Conservation (phyloP, 192 early-diverging fungal species). For the Rhizoclosmatium globosum region DNA sequence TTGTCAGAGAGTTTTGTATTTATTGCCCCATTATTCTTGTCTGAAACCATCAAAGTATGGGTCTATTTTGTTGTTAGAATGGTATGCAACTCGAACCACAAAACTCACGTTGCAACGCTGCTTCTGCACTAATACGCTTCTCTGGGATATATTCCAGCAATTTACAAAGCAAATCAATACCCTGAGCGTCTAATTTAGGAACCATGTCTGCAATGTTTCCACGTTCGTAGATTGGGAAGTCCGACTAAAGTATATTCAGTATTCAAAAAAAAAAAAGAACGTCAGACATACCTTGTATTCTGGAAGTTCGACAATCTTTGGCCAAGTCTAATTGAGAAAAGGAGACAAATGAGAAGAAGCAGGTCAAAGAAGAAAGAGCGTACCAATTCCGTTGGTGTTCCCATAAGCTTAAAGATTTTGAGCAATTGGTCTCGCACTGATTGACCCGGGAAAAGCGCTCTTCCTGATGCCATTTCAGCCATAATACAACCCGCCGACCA, state of each 20-base stretch:
- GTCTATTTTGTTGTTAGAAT: neutral
- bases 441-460: slow-evolving; percentile 90
- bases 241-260: slow-evolving; percentile 54
- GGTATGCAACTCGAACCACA: neutral
- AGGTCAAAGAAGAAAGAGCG: neutral
- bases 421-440: slow-evolving; percentile 88
- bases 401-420: slow-evolving; percentile 88
- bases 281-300: slow-evolving; percentile 78
- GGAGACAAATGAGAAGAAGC: neutral
- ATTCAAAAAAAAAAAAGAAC: slow-evolving; percentile 2
- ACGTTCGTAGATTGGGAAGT: slow-evolving; percentile 79
- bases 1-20: neutral
- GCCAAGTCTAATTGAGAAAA: slow-evolving; percentile 73
- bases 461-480: slow-evolving; percentile 60
- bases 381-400: slow-evolving; percentile 76
- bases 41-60: slow-evolving; percentile 34
- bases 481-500: slow-evolving; percentile 97
- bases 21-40: neutral
- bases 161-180: slow-evolving; percentile 84
- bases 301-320: slow-evolving; percentile 82
- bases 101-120: slow-evolving; percentile 69
- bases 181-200: slow-evolving; percentile 83
- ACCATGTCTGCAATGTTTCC: slow-evolving; percentile 77
- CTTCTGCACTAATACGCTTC: slow-evolving; percentile 79
- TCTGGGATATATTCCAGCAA: slow-evolving; percentile 83